A percentile compares a stretch with the other conserved stretches of the same genome.
Evolutionary conservation across 768 basidiomycete genomes (phyloP).

Genomic region (Pleurotus citrinopileatus): DNA sequence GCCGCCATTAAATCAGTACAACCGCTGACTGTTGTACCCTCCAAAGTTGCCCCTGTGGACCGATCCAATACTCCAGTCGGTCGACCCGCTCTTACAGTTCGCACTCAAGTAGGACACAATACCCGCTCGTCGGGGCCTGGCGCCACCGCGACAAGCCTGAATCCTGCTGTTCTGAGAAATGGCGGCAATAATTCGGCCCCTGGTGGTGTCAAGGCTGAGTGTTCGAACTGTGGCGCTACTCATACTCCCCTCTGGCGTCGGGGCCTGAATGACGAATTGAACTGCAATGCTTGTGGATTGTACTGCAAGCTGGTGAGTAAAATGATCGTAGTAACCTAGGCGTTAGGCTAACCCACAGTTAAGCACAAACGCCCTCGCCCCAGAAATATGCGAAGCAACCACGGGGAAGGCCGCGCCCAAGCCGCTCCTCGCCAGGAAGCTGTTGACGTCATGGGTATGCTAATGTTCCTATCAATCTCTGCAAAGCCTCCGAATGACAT

Average conservation of each 20-base stretch:
- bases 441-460: conserved; percentile 68
- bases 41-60: conserved; percentile 54
- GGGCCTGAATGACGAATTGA: conserved; percentile 84
- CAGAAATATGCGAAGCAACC: conserved; percentile 80
- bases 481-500: neutral
- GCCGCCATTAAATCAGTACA: conserved; percentile 37
- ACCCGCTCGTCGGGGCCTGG: conserved; percentile 58
- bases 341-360: conserved; percentile 11
- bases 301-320: conserved; percentile 79
- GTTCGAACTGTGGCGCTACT: conserved; percentile 85
- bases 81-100: conserved; percentile 60
- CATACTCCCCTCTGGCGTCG: conserved; percentile 87
- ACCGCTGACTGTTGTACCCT: conserved; percentile 55
- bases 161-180: conserved; percentile 37
- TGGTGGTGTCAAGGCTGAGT: conserved; percentile 73
- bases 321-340: neutral
- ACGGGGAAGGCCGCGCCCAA: conserved; percentile 69
- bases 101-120: conserved; percentile 46
- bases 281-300: conserved; percentile 86
- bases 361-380: conserved; percentile 88
- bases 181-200: conserved; percentile 39
- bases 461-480: conserved; percentile 16
- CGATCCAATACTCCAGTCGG: conserved; percentile 40
- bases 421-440: conserved; percentile 64
- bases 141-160: conserved; percentile 61